Evolutionary conservation across 1,139 yeast species (phyloP).

Genomic region (Geotrichum bryndzae): DNA sequence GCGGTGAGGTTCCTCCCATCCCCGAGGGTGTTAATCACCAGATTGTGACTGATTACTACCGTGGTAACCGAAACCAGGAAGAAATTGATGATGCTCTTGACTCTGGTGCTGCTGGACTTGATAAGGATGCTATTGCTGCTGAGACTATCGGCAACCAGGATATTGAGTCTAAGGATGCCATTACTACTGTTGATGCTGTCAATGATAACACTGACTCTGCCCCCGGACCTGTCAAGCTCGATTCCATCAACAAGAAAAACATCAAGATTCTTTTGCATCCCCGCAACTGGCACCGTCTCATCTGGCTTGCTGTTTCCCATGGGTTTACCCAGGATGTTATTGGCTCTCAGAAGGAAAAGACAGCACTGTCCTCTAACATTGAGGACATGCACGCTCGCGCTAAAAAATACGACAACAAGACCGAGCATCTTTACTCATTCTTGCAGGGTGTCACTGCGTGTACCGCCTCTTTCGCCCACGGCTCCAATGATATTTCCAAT

Average conservation of each 20-base stretch:
- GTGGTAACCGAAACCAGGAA: slow-evolving; percentile 48
- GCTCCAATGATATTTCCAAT: slow-evolving; percentile 74
- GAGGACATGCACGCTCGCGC: slow-evolving; percentile 50
- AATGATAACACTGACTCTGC: slow-evolving; percentile 1
- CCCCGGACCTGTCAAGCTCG: slow-evolving; percentile 17
- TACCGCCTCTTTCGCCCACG: slow-evolving; percentile 74
- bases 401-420: slow-evolving; percentile 63
- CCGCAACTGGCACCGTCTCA: slow-evolving; percentile 47
- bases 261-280: slow-evolving; percentile 33
- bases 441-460: slow-evolving; percentile 70
- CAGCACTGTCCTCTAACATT: slow-evolving; percentile 36
- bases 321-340: slow-evolving; percentile 66
- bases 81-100: slow-evolving; percentile 25
- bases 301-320: slow-evolving; percentile 48
- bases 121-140: not conserved
- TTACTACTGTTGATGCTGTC: slow-evolving; percentile 3
- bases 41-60: slow-evolving; percentile 57
- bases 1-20: slow-evolving; percentile 58
- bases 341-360: slow-evolving; percentile 41
- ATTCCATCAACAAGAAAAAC: slow-evolving; percentile 15
- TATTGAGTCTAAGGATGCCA: slow-evolving; percentile 5
- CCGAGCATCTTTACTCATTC: slow-evolving; percentile 64
- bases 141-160: slow-evolving; percentile 3
- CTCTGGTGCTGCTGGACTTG: slow-evolving; percentile 18
- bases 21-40: slow-evolving; percentile 45